Percentiles rank a stretch among this genome's conserved stretches.
These are phyloP conservation scores for Pythium sukuiense DNA, from an alignment of 352 stramenopile species.

Conservation along the genomic window DNA sequence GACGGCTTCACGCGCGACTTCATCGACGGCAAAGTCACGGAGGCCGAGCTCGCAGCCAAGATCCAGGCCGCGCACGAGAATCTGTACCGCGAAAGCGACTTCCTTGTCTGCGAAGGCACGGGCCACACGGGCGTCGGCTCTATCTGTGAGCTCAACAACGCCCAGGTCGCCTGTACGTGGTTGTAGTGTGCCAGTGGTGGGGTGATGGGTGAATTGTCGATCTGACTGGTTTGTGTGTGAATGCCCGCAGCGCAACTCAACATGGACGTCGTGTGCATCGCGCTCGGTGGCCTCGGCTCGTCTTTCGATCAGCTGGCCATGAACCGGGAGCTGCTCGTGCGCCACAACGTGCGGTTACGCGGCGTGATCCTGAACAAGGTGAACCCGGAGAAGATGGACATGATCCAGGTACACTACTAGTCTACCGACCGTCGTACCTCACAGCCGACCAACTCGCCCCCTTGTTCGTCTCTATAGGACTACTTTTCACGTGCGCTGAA, in stretches of 20 bases:
- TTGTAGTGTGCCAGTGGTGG: too few species aligned
- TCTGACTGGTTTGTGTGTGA: neutral
- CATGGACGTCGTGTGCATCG: slow-evolving; percentile 82
- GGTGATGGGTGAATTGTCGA: neutral
- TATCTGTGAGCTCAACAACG: slow-evolving; percentile 91
- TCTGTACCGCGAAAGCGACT: slow-evolving; percentile 85
- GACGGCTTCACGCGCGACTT: slow-evolving; percentile 96
- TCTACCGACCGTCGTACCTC: too few species aligned
- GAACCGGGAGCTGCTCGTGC: slow-evolving; percentile 81
- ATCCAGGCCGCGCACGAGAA: slow-evolving; percentile 84
- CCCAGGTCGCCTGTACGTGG: slow-evolving; percentile 74
- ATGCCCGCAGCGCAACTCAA: slow-evolving; percentile 56
- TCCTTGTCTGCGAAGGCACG: slow-evolving; percentile 95
- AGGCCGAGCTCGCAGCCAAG: slow-evolving; percentile 67
- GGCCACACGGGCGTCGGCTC: slow-evolving; percentile 90
- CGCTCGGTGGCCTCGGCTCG: slow-evolving; percentile 74
- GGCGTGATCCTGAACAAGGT: slow-evolving; percentile 90
- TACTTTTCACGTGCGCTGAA: slow-evolving; percentile 90
- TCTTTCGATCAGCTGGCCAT: slow-evolving; percentile 87
- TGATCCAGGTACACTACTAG: slow-evolving; percentile 69
- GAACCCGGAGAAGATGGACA: slow-evolving; percentile 88
- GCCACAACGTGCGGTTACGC: slow-evolving; percentile 73
- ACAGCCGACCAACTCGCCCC: too few species aligned
- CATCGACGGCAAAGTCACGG: slow-evolving; percentile 94
- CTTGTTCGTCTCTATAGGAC: slow-evolving; percentile 36